Percentiles rank a stretch among this genome's conserved stretches.
phyloP scores from a whole-genome alignment of 192 early-diverging fungal species.

The Phycomyces nitens region DNA sequence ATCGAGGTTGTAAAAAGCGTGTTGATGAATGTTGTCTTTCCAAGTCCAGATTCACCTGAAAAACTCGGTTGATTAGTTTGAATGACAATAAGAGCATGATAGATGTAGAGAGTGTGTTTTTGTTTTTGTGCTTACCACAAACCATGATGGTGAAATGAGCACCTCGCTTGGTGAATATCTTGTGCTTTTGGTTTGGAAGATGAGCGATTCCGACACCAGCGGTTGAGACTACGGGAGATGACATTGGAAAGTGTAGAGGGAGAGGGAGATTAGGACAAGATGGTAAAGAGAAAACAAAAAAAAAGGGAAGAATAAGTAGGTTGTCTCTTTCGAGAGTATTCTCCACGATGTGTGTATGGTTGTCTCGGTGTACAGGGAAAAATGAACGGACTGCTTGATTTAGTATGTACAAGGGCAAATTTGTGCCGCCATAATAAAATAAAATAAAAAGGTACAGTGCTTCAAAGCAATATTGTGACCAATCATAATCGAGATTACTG shows the following conservation, averaged over 20 bases:
- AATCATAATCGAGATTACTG: no score
- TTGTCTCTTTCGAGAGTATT: no score
- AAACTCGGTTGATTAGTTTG: neutral
- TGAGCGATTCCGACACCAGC: constrained; percentile 79
- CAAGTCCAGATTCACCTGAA: constrained; percentile 89
- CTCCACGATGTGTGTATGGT: no score
- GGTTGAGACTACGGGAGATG: constrained; percentile 11
- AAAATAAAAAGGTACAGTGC: no score
- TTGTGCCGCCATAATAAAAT: no score
- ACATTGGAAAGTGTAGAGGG: neutral
- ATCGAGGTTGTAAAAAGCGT: constrained; percentile 88
- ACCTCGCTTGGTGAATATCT: constrained; percentile 86
- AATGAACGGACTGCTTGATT: no score
- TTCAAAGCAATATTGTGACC: no score
- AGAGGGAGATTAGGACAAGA: neutral
- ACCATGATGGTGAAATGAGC: constrained; percentile 97
- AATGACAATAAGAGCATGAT: constrained; percentile 11
- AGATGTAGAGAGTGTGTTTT: neutral
- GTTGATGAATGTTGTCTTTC: constrained; percentile 97
- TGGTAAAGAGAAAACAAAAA: neutral
- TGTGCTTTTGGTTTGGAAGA: constrained; percentile 91
- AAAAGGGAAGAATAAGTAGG: no score
- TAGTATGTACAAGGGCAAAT: no score
- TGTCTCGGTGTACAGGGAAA: no score
- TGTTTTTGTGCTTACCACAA: constrained; percentile 74